Evolutionary conservation across 2,329 filamentous ascomycete species (phyloP).

Genomic region (Simplicillium sp.): DNA sequence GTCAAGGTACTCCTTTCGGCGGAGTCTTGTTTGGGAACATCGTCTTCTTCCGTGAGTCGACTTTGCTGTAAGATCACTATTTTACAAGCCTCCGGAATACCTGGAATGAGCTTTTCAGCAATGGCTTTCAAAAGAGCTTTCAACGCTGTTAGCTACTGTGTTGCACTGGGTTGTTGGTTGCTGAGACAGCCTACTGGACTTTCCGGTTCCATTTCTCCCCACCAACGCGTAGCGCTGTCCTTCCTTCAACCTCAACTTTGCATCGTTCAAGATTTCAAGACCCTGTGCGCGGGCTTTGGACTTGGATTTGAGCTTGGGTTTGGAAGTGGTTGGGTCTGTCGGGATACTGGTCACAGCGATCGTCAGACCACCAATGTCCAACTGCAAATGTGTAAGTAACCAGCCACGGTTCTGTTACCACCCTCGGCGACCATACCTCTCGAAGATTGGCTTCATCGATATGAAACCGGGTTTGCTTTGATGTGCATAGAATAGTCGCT

Average conservation of each 20-base stretch:
- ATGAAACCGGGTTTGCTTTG: slow-evolving; percentile 60
- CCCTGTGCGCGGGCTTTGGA: slow-evolving; percentile 32
- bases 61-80: slow-evolving; percentile 65
- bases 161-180: not conserved
- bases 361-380: slow-evolving; percentile 64
- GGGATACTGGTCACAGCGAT: slow-evolving; percentile 44
- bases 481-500: slow-evolving; percentile 49
- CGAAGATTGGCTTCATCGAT: slow-evolving; percentile 44
- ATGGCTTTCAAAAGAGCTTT: slow-evolving; percentile 64
- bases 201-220: slow-evolving; percentile 74
- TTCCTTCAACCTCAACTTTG: slow-evolving; percentile 61
- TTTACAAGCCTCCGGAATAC: slow-evolving; percentile 56
- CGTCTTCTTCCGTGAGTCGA: slow-evolving; percentile 13
- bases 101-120: slow-evolving; percentile 69
- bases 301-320: slow-evolving; percentile 36
- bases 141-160: not conserved
- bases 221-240: slow-evolving; percentile 69
- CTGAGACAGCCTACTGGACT: slow-evolving; percentile 51
- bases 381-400: slow-evolving; percentile 25
- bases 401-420: not conserved
- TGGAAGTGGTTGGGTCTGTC: slow-evolving; percentile 3
- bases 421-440: slow-evolving; percentile 32
- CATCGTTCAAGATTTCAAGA: slow-evolving; percentile 61
- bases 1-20: slow-evolving; percentile 12
- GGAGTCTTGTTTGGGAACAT: slow-evolving; percentile 8